These are phyloP conservation scores for Cafeteria roenbergensis DNA, from an alignment of 108 stramenopile genomes.

Conservation along the genomic window DNA sequence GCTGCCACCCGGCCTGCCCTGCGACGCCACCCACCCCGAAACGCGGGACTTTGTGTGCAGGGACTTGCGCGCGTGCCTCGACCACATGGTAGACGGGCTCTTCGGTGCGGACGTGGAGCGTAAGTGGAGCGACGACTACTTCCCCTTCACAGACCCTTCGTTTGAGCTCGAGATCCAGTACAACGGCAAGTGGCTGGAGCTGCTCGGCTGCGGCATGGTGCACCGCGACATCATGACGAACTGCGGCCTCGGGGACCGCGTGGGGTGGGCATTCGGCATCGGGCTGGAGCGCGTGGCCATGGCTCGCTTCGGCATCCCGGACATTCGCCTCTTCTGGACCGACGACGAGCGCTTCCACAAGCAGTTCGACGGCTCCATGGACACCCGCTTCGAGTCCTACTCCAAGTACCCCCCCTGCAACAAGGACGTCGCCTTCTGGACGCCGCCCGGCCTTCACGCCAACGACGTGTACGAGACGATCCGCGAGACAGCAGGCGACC, in stretches of 20 bases:
- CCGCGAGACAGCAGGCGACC: conserved; percentile 74
- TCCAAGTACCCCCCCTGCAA: conserved; percentile 80
- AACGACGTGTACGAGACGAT: conserved; percentile 80
- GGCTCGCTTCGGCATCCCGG: conserved; percentile 82
- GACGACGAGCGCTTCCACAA: conserved; percentile 65
- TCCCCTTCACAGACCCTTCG: conserved; percentile 84
- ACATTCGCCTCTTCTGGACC: conserved; percentile 81
- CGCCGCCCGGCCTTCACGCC: conserved; percentile 40
- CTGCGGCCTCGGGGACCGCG: conserved; percentile 45
- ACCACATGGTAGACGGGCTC: conserved; percentile 59
- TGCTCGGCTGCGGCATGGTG: conserved; percentile 83
- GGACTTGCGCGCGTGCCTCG: conserved; percentile 57
- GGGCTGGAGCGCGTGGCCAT: conserved; percentile 89
- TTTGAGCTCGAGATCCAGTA: conserved; percentile 80
- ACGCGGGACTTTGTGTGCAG: conserved; percentile 6
- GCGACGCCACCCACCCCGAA: conserved; percentile 32
- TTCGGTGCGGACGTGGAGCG: conserved; percentile 59
- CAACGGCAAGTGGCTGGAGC: conserved; percentile 83
- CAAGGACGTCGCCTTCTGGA: conserved; percentile 88
- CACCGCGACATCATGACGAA: conserved; percentile 63
- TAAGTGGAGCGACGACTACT: conserved; percentile 67
- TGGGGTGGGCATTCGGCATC: conserved; percentile 84
- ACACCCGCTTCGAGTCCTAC: conserved; percentile 63
- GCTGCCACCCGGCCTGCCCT: no score
- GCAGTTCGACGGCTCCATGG: conserved; percentile 52